phyloP scores from a whole-genome alignment of 805 yeast genomes.

The Groenewaldozyma tartarivorans region DNA sequence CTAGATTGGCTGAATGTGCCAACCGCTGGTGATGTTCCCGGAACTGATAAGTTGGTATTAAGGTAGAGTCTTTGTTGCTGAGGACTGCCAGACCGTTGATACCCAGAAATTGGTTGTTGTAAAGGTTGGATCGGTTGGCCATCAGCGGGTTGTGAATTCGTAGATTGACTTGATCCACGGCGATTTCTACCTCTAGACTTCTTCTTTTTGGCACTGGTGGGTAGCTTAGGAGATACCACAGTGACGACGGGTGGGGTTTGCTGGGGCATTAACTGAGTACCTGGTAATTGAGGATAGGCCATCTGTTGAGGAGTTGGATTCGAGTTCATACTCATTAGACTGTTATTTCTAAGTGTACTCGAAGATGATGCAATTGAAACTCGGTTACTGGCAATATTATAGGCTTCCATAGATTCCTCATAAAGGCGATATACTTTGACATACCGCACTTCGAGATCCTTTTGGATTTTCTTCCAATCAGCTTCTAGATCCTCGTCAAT shows the following conservation, averaged over 20 bases:
- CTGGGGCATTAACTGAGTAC: constrained; percentile 2
- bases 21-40: constrained; percentile 1
- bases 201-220: constrained; percentile 8
- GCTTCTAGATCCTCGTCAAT: constrained; percentile 25
- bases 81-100: constrained; percentile 2
- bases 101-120: neutral
- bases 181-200: constrained; percentile 3
- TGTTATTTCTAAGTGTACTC: neutral
- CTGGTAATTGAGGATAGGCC: constrained; percentile 4
- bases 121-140: neutral
- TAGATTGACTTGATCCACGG: neutral
- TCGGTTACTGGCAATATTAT: constrained; percentile 13
- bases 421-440: constrained; percentile 25
- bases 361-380: neutral
- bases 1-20: neutral
- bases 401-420: constrained; percentile 22
- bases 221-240: neutral
- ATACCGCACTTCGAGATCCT: constrained; percentile 28
- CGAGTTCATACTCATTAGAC: neutral
- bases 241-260: neutral
- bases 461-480: constrained; percentile 28
- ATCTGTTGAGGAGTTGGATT: neutral
- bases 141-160: neutral
- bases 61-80: constrained; percentile 1
- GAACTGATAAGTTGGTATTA: neutral